A percentile compares a stretch with the other conserved stretches of the same genome.
Conservation (phyloP, 192 early-diverging fungal species). For the Coemansia umbellata region DNA sequence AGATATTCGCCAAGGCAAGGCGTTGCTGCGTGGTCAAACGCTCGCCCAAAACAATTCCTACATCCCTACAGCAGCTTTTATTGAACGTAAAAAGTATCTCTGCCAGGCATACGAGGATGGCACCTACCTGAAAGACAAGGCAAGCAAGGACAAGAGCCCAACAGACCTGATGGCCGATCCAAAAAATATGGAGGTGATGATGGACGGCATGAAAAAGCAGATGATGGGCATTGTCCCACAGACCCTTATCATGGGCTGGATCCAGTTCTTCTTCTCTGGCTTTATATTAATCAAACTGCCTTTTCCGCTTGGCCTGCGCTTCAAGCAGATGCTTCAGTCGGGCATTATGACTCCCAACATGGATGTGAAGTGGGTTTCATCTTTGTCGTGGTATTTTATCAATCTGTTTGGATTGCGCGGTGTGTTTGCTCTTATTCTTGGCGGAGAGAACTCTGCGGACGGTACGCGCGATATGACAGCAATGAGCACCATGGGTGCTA, state of each 20-base stretch:
- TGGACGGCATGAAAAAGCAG: slow-evolving; percentile 98
- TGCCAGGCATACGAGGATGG: slow-evolving; percentile 76
- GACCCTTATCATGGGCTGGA: slow-evolving; percentile 98
- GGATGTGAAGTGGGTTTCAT: slow-evolving; percentile 98
- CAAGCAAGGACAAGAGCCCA: slow-evolving; percentile 52
- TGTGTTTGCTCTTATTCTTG: slow-evolving; percentile 89
- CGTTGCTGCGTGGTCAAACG: slow-evolving; percentile 66
- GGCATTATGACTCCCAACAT: slow-evolving; percentile 93
- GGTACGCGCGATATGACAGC: slow-evolving; percentile 87
- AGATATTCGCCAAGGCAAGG: slow-evolving; percentile 79
- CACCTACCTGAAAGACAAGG: slow-evolving; percentile 81
- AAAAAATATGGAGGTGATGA: slow-evolving; percentile 90
- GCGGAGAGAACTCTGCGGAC: slow-evolving; percentile 84
- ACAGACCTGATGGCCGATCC: slow-evolving; percentile 92
- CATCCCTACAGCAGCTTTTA: slow-evolving; percentile 71
- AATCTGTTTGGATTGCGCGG: slow-evolving; percentile 93
- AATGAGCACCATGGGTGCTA: slow-evolving; percentile 81
- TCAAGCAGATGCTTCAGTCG: slow-evolving; percentile 97
- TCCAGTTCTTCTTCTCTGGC: slow-evolving; percentile 98
- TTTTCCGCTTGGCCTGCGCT: slow-evolving; percentile 92
- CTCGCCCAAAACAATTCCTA: slow-evolving; percentile 66
- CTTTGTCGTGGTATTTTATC: slow-evolving; percentile 97
- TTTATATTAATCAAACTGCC: slow-evolving; percentile 96
- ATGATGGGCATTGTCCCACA: slow-evolving; percentile 98
- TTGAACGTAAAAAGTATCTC: slow-evolving; percentile 65